These are phyloP conservation scores for Hymenoscyphus scutula DNA, from an alignment of 2,329 filamentous ascomycete genomes.

Conservation along the genomic window DNA sequence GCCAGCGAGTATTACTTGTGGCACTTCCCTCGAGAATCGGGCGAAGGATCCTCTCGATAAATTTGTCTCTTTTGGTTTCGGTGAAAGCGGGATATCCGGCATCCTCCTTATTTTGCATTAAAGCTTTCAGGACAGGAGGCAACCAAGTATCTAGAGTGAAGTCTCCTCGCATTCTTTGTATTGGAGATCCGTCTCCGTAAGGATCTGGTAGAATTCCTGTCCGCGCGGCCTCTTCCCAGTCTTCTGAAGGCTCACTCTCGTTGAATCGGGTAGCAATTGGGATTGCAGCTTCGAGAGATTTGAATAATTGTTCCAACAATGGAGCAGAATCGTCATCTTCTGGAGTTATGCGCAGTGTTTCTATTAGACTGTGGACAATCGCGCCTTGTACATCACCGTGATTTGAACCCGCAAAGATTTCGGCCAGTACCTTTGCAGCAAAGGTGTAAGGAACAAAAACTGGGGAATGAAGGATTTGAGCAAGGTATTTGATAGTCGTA, in stretches of 20 bases:
- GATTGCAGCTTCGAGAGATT: not conserved
- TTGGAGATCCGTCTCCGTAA: not conserved
- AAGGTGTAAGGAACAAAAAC: not conserved
- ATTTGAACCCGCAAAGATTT: not conserved
- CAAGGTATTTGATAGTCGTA: slow-evolving; percentile 12
- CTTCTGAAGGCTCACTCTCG: not conserved
- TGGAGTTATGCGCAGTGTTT: not conserved
- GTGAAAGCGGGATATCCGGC: not conserved
- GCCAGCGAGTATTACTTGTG: slow-evolving; percentile 5
- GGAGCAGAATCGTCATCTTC: not conserved
- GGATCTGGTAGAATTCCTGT: slow-evolving; percentile 3
- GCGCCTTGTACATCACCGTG: slow-evolving; percentile 3
- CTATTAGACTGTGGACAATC: slow-evolving; percentile 1
- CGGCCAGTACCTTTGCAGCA: not conserved
- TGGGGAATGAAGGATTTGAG: slow-evolving; percentile 3
- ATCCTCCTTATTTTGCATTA: not conserved
- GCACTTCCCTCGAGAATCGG: slow-evolving; percentile 5
- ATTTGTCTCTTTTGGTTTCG: not conserved
- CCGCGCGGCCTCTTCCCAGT: not conserved
- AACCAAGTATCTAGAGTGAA: not conserved
- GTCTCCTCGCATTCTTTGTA: too few species aligned
- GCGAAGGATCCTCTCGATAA: not conserved
- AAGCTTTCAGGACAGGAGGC: not conserved
- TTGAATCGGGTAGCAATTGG: slow-evolving; percentile 6
- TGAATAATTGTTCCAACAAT: not conserved